These are phyloP conservation scores for Castanea mollissima DNA, from an alignment of 306 rosid genomes.

Conservation along the genomic window DNA sequence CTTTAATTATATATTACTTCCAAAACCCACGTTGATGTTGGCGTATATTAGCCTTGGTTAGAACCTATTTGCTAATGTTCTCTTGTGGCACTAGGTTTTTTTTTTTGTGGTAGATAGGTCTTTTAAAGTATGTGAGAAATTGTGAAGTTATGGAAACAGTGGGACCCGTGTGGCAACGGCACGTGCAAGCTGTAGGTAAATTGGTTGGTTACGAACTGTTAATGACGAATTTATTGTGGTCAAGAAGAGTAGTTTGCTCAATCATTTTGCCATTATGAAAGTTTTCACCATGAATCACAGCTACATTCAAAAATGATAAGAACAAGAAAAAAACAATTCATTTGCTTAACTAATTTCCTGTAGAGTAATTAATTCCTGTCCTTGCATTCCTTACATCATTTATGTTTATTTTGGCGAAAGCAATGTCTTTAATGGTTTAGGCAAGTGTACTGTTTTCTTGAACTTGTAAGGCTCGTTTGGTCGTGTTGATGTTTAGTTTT, in stretches of 20 bases:
- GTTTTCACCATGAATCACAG: too few relatives aligned
- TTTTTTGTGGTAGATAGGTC: not conserved
- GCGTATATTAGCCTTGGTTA: conserved; percentile 30
- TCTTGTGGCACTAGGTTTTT: not conserved
- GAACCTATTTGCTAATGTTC: conserved; percentile 6
- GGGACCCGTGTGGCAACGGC: conserved; percentile 6
- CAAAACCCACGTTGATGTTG: not conserved
- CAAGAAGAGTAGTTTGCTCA: not conserved
- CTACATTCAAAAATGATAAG: not conserved
- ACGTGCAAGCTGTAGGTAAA: not conserved
- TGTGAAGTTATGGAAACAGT: not conserved
- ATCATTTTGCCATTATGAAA: conserved; percentile 19
- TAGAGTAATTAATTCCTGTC: not conserved
- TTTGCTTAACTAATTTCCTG: not conserved
- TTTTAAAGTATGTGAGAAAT: not conserved
- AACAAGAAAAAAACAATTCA: not conserved
- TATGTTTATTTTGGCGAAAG: not conserved
- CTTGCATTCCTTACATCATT: not conserved
- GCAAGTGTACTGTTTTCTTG: not conserved
- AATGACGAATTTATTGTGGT: not conserved
- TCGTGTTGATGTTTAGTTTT: too few relatives aligned
- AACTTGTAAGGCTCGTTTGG: not conserved
- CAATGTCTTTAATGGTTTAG: not conserved
- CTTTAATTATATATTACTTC: conserved; percentile 4
- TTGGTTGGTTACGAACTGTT: not conserved